Percentiles rank a stretch among this genome's conserved stretches.
Evolutionary conservation across 345 rosid genomes (phyloP).

Genomic region (Acer campestre): DNA sequence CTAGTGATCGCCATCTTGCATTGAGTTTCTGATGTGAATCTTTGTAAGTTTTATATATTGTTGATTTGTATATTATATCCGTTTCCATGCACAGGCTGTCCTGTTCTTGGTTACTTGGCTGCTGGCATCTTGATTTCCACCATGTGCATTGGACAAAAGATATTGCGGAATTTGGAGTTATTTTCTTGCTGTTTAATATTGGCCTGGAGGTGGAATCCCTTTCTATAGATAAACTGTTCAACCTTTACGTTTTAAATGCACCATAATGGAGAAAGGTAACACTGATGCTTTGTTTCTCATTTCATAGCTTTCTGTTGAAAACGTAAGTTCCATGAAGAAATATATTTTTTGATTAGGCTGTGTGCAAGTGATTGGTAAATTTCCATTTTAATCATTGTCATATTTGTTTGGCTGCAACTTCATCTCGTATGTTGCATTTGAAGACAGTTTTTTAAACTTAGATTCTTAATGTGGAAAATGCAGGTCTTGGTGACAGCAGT

Average conservation of each 20-base stretch:
- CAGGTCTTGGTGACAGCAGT: slow-evolving; percentile 94
- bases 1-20: background rate
- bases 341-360: slow-evolving; percentile 97
- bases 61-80: slow-evolving; percentile 32
- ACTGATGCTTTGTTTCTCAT: slow-evolving; percentile 31
- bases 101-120: slow-evolving; percentile 98
- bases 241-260: too few relatives aligned
- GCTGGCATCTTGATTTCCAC: slow-evolving; percentile 81
- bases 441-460: background rate
- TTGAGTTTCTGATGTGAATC: background rate
- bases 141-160: too few relatives aligned
- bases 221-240: too few relatives aligned
- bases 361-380: slow-evolving; percentile 65
- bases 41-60: background rate
- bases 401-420: background rate
- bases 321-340: slow-evolving; percentile 98
- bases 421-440: slow-evolving; percentile 5
- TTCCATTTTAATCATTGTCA: slow-evolving; percentile 11
- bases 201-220: too few relatives aligned
- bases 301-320: slow-evolving; percentile 94
- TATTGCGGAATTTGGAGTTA: too few relatives aligned
- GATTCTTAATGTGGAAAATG: slow-evolving; percentile 28
- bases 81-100: slow-evolving; percentile 80
- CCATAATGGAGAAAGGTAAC: slow-evolving; percentile 18
- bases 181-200: too few relatives aligned